Base-by-base conservation (phyloP, 2,329 filamentous ascomycete species). In the Myriosclerotinia curreyana region DNA sequence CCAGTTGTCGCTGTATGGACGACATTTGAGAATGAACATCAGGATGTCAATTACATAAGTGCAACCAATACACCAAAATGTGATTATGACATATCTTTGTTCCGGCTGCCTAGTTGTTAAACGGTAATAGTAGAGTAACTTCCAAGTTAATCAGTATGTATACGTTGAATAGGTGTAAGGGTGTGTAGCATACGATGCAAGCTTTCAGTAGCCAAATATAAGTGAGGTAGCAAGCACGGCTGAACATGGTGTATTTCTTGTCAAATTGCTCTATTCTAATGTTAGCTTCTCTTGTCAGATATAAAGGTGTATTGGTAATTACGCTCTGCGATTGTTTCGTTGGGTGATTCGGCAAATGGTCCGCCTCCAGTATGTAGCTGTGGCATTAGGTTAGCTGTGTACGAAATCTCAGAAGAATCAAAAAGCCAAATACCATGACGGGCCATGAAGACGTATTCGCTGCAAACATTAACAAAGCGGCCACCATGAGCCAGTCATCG, bases 171-270 rank as follows among this genome's bases (percentile, higher is more conserved):
- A 31, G 20, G 22, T 6, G 38, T 4, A 20, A 20, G 3, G 1
- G 2, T 15, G 17, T 1, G 2, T 34, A 50, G 48, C 65, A 6
- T 36, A 72, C 71, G 50, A 73, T 65, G 60, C 71, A 73, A 17
- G 36, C 62, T 62, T 73, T 72, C 58, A 71, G 42, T 20, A 42
- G 48, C 71, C 71, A 73, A 11, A 71, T 64, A 54, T 69, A 73
- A 4, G 66, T 65, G 15, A 68, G n/a, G 48, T 68, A 69, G 38
- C 66, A 64, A 9, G 64, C 15, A n/a, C 67, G 65, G 14, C 65
- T 67, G 31, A 69, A 44, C 14, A 71, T 50, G 6, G 68, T 31
- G 25, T 65, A 66, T 51, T 69, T 66, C 1, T 66, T 69, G 12
- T 67, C 71, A 22, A 68, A 17, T 2, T 59, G 55, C 36, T 64